Percentiles rank a stretch among this genome's conserved stretches.
phyloP scores from a whole-genome alignment of 2,329 filamentous ascomycete genomes.

The Penicillium sclerotigenum region DNA sequence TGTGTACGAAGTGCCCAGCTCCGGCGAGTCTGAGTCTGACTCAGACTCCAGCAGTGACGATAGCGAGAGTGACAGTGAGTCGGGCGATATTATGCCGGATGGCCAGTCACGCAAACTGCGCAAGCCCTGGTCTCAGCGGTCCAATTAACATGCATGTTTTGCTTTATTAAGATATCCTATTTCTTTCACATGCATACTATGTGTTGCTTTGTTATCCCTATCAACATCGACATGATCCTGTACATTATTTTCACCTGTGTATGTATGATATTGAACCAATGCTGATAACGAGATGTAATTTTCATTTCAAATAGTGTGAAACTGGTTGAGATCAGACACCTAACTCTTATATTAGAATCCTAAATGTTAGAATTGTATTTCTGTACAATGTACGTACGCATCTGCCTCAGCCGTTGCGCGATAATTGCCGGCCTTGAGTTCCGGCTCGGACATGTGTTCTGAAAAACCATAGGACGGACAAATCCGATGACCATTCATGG shows the following conservation, averaged over 20 bases:
- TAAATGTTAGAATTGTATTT: background rate
- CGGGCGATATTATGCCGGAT: constrained; percentile 7
- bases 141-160: background rate
- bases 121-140: background rate
- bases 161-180: background rate
- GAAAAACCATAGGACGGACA: background rate
- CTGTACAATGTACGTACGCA: background rate
- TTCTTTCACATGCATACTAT: background rate
- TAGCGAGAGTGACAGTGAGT: background rate
- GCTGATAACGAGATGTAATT: background rate
- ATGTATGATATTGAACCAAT: background rate
- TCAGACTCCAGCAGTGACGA: background rate
- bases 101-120: background rate
- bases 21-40: background rate
- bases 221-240: background rate
- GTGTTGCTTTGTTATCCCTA: background rate
- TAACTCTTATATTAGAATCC: background rate
- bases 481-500: background rate
- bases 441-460: background rate
- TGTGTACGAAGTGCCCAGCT: constrained; percentile 6
- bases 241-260: background rate
- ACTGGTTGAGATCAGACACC: background rate
- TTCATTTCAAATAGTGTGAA: background rate
- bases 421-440: background rate
- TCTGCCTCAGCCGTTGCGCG: background rate